phyloP scores from a whole-genome alignment of 352 stramenopile genomes.

The Globisporangium canariense region DNA sequence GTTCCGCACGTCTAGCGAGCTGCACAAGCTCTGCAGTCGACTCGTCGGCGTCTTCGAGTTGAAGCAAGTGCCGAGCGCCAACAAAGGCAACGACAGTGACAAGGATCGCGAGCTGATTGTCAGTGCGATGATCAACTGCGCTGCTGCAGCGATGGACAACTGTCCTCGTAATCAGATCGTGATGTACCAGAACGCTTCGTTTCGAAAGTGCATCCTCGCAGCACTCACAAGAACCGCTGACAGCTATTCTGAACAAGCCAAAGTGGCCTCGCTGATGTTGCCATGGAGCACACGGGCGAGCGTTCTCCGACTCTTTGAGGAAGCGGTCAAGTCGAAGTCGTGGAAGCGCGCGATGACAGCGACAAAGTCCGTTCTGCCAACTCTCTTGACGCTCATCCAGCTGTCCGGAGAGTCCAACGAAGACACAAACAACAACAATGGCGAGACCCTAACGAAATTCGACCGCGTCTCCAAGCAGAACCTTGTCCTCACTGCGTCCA shows the following conservation, averaged over 20 bases:
- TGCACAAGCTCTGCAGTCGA: constrained; percentile 43
- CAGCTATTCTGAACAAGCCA: not conserved
- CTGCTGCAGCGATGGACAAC: constrained; percentile 26
- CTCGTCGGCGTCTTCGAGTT: constrained; percentile 21
- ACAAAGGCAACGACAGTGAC: not conserved
- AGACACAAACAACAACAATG: not conserved
- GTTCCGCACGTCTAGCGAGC: constrained; percentile 53
- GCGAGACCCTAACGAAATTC: not conserved
- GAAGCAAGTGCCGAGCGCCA: no score
- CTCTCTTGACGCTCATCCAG: constrained; percentile 24
- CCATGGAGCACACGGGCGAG: constrained; percentile 25
- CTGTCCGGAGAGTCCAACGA: not conserved
- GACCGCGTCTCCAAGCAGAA: constrained; percentile 6
- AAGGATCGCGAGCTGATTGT: constrained; percentile 21
- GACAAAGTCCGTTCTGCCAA: constrained; percentile 15
- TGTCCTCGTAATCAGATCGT: constrained; percentile 62
- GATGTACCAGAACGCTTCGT: constrained; percentile 33
- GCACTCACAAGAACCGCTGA: not conserved
- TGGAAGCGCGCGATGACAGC: constrained; percentile 44
- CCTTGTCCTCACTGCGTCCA: constrained; percentile 25
- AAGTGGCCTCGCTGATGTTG: not conserved
- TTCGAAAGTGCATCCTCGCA: constrained; percentile 28
- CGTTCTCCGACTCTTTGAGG: constrained; percentile 41
- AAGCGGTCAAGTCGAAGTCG: constrained; percentile 49
- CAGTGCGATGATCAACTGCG: constrained; percentile 45